These are phyloP conservation scores for Euphorbia lathyris DNA, from an alignment of 345 rosid species.

Conservation along the genomic window DNA sequence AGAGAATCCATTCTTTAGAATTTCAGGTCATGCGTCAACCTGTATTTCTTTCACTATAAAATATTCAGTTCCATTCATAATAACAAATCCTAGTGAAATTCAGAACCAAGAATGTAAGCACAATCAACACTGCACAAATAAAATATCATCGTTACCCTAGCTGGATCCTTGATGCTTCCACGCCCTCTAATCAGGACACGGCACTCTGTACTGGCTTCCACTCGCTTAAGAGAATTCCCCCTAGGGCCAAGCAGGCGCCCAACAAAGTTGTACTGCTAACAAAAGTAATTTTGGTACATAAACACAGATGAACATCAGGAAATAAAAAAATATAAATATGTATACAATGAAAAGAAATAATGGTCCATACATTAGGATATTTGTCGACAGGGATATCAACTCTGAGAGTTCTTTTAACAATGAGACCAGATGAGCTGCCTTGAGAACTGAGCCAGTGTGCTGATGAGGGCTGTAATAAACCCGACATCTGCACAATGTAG, in stretches of 20 bases:
- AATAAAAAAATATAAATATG: not conserved
- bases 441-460: slow-evolving; percentile 79
- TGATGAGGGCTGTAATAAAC: slow-evolving; percentile 56
- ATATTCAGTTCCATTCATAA: not conserved
- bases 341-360: not conserved
- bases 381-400: slow-evolving; percentile 91
- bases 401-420: slow-evolving; percentile 81
- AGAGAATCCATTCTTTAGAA: not conserved
- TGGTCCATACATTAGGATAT: slow-evolving; percentile 66
- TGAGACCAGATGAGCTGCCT: slow-evolving; percentile 75
- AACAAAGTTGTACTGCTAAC: slow-evolving; percentile 86
- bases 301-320: not conserved
- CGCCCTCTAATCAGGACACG: slow-evolving; percentile 92
- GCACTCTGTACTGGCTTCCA: slow-evolving; percentile 93
- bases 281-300: slow-evolving; percentile 23
- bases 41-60: not conserved
- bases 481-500: slow-evolving; percentile 53
- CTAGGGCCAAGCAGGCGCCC: slow-evolving; percentile 98
- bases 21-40: not conserved
- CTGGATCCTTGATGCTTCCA: slow-evolving; percentile 90
- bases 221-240: slow-evolving; percentile 96
- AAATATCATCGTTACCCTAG: slow-evolving; percentile 47
- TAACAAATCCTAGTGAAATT: not conserved
- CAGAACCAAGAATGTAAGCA: slow-evolving; percentile 3
- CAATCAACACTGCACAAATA: not conserved